Base-by-base conservation (phyloP, 2,329 filamentous ascomycete species). In the Diaporthe eres region DNA sequence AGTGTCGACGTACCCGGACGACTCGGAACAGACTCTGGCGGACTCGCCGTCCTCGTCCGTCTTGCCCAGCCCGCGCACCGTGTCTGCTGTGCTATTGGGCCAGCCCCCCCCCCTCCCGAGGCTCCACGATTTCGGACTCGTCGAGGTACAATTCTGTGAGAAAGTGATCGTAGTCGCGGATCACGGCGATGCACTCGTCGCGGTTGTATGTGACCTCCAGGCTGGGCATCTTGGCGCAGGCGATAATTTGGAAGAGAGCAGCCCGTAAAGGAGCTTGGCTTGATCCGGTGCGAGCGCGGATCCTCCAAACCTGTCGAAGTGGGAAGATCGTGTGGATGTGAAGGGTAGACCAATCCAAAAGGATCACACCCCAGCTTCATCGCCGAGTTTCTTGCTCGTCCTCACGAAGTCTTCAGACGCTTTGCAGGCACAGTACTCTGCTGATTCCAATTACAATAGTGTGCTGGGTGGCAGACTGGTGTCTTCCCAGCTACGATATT, bases 381-480 rank as follows among this genome's bases (percentile, higher is more conserved):
- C 9, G n/a, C 58, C 34, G 6, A 42, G 10, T 25, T 19, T 49
- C 61, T 34, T n/a, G 25, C 25, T 47, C 10, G n/a, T 3, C 31
- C 25, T 13, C 42, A 34, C n/a, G 8, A 49, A 5, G 42, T 13
- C 28, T n/a, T 67, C 25, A 9, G 28, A n/a, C 9, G 28, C 42
- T 22, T 8, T 49, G 28, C 61, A 7, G 25, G 28, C 28, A 67
- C 3, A 10, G 3, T 39, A 19, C 25, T 53, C 12, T 37, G 28
- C 12, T 51, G 15, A 49, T 37, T n/a, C 47, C 22, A 9, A 37
- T 39, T 42, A 55, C 34, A 70, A 42, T 39, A 70, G n/a, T 60
- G 51, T 44, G 37, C 53, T 57, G 25, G 53, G n/a, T 47, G 68
- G 68, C 42, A 70, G 22, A 25, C 19, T 58, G 17, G 10, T 60